A percentile compares a stretch with the other conserved stretches of the same genome.
phyloP scores from a whole-genome alignment of 352 stramenopile genomes.

The Thalassiosira exigua region DNA sequence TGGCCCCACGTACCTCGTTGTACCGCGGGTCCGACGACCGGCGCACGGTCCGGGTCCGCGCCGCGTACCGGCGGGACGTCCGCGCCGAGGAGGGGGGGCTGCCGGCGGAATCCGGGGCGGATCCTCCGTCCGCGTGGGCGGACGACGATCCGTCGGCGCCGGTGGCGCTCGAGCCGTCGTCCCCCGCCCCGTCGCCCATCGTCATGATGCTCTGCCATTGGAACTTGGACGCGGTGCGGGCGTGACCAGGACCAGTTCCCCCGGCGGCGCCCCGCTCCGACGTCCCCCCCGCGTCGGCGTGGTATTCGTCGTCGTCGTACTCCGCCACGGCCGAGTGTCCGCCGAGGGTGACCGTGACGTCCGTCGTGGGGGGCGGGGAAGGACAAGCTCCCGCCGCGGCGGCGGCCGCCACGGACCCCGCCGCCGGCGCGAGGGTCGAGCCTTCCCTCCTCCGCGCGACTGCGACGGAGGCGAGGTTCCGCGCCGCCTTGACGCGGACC shows the following conservation, averaged over 20 bases:
- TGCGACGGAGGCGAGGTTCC: conserved; percentile 71
- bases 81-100: background rate
- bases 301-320: conserved; percentile 63
- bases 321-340: conserved; percentile 86
- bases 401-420: background rate
- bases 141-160: background rate
- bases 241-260: background rate
- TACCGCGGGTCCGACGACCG: conserved; percentile 92
- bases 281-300: conserved; percentile 11
- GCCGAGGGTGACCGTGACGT: conserved; percentile 68
- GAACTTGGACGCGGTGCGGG: conserved; percentile 10
- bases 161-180: too few species aligned
- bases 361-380: conserved; percentile 33
- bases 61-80: conserved; percentile 68
- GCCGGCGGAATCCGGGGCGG: too few species aligned
- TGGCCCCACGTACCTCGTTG: too few species aligned
- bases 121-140: too few species aligned
- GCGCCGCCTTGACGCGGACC: conserved; percentile 77
- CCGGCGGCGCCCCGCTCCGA: background rate
- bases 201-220: conserved; percentile 4
- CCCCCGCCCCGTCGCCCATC: background rate
- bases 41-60: conserved; percentile 68
- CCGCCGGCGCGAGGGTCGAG: conserved; percentile 4
- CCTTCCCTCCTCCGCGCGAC: conserved; percentile 5
- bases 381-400: conserved; percentile 20